Evolutionary conservation across 768 basidiomycete genomes (phyloP).

Genomic region (Tylopilus cervinicoccineus): DNA sequence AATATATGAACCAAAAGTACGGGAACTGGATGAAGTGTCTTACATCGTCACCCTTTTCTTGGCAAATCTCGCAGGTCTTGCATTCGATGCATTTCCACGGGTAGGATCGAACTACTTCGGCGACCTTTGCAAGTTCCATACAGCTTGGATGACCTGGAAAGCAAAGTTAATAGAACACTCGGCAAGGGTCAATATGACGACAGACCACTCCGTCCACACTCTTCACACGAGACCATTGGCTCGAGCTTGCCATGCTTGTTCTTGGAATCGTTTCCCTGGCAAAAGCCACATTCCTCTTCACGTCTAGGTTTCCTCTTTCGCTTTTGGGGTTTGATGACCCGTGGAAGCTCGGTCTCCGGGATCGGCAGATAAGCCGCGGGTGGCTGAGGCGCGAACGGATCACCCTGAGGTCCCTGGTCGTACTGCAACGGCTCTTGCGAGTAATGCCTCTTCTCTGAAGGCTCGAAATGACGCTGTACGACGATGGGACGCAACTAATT

Average conservation of each 20-base stretch:
- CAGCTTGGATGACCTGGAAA: conserved; percentile 81
- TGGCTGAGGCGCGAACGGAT: conserved; percentile 73
- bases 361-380: conserved; percentile 49
- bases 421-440: conserved; percentile 46
- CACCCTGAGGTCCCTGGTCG: conserved; percentile 74
- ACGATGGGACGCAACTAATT: conserved; percentile 25
- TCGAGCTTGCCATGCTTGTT: conserved; percentile 62
- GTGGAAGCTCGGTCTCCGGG: conserved; percentile 39
- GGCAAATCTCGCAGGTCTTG: conserved; percentile 87
- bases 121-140: conserved; percentile 58
- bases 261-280: conserved; percentile 56
- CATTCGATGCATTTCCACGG: conserved; percentile 89
- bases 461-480: conserved; percentile 28
- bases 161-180: background rate
- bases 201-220: conserved; percentile 82
- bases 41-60: conserved; percentile 85
- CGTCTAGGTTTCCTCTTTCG: conserved; percentile 44
- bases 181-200: conserved; percentile 4
- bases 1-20: conserved; percentile 17
- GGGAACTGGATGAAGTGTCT: conserved; percentile 31
- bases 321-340: conserved; percentile 42
- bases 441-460: conserved; percentile 15
- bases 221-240: conserved; percentile 70
- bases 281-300: conserved; percentile 75
- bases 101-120: conserved; percentile 63